A percentile compares a stretch with the other conserved stretches of the same genome.
Evolutionary conservation across 2,329 filamentous ascomycete genomes (phyloP).

Genomic region (Microascus cirrosus): DNA sequence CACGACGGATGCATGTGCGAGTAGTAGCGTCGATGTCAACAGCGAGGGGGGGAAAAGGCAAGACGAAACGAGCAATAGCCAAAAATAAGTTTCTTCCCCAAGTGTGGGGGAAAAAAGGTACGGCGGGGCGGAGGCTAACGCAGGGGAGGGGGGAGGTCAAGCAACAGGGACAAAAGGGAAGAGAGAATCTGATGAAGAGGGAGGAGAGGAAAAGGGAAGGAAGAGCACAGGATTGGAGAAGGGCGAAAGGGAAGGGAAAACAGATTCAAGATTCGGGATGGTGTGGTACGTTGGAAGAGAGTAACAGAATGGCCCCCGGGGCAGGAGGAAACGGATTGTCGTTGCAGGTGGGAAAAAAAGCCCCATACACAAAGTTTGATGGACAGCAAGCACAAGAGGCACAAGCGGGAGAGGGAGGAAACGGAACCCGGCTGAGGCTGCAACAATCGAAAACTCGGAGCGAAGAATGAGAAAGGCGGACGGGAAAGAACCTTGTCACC

Average conservation of each 20-base stretch:
- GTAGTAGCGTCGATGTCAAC: not conserved
- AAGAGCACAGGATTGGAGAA: not conserved
- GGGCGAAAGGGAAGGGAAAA: not conserved
- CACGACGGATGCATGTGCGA: not conserved
- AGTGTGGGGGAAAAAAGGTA: not conserved
- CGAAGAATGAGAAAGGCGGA: too few relatives aligned
- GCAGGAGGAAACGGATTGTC: too few relatives aligned
- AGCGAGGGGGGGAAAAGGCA: not conserved
- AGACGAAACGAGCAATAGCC: not conserved
- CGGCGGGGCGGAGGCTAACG: not conserved
- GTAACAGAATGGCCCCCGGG: too few relatives aligned
- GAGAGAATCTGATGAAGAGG: not conserved
- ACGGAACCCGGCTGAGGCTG: too few relatives aligned
- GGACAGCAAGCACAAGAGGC: too few relatives aligned
- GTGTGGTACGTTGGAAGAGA: not conserved
- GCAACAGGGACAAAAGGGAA: not conserved
- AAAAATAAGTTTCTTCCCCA: not conserved
- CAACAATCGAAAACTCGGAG: too few relatives aligned
- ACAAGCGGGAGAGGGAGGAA: not conserved
- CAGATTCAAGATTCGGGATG: not conserved
- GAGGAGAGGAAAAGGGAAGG: not conserved
- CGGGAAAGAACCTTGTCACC: too few relatives aligned
- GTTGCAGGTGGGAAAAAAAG: too few relatives aligned
- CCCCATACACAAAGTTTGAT: too few relatives aligned
- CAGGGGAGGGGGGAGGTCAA: not conserved